phyloP scores from a whole-genome alignment of 2,329 filamentous ascomycete genomes.

The Calycina marina region DNA sequence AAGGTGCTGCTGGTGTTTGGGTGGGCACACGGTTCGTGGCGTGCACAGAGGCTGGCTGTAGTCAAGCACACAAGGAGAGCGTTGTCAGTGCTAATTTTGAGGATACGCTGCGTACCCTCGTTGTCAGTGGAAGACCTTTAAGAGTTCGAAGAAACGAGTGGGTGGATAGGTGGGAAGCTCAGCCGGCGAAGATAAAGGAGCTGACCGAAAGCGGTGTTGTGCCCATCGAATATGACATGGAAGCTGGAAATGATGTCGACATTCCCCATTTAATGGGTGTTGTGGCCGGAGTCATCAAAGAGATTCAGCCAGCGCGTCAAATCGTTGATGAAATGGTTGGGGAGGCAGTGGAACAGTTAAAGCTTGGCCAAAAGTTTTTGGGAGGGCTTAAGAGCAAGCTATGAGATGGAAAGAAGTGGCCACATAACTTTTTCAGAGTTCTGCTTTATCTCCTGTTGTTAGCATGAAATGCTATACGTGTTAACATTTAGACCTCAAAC shows the following conservation, averaged over 20 bases:
- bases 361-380: slow-evolving; percentile 46
- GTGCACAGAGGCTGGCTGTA: slow-evolving; percentile 64
- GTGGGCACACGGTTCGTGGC: slow-evolving; percentile 90
- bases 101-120: slow-evolving; percentile 70
- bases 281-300: slow-evolving; percentile 64
- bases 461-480: too few relatives aligned
- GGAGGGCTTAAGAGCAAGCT: slow-evolving; percentile 24
- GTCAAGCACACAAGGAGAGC: slow-evolving; percentile 66
- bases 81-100: slow-evolving; percentile 68
- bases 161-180: slow-evolving; percentile 63
- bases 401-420: too few relatives aligned
- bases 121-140: slow-evolving; percentile 68
- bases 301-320: slow-evolving; percentile 64
- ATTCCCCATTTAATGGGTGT: slow-evolving; percentile 88
- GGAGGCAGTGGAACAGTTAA: slow-evolving; percentile 57
- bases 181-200: slow-evolving; percentile 59
- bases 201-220: slow-evolving; percentile 66
- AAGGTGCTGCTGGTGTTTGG: slow-evolving; percentile 82
- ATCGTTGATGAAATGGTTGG: slow-evolving; percentile 88
- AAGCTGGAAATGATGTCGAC: slow-evolving; percentile 70
- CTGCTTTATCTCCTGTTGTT: too few relatives aligned
- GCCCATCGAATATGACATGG: slow-evolving; percentile 70
- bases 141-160: slow-evolving; percentile 75
- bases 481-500: too few relatives aligned
- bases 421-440: too few relatives aligned